Percentiles rank a stretch among this genome's conserved stretches.
These are phyloP conservation scores for Jatropha multifida DNA, from an alignment of 441 rosid genomes.

Conservation along the genomic window DNA sequence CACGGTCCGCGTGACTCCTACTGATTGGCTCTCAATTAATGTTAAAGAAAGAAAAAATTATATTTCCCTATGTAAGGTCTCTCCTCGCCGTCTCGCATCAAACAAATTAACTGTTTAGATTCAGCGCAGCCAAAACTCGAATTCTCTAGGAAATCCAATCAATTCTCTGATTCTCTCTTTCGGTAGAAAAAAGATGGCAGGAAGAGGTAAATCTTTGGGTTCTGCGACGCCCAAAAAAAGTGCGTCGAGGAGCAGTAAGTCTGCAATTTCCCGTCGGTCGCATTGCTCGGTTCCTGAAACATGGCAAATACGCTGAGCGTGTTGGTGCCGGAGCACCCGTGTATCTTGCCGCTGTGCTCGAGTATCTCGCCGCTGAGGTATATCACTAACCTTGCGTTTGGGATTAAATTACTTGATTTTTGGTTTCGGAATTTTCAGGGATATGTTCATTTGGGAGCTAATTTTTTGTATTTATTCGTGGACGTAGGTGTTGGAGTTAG, in stretches of 20 bases:
- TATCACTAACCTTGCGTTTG: not conserved
- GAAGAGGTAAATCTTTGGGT: constrained; percentile 12
- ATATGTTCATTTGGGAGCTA: not conserved
- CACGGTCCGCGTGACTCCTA: constrained; percentile 5
- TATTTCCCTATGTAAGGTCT: not conserved
- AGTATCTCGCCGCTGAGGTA: constrained; percentile 62
- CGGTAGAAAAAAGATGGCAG: constrained; percentile 5
- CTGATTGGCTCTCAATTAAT: not conserved
- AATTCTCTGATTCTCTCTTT: too few relatives aligned
- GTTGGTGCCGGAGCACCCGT: constrained; percentile 54
- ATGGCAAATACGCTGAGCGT: constrained; percentile 50
- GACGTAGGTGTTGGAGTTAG: constrained; percentile 27
- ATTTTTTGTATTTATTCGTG: not conserved
- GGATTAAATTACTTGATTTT: not conserved
- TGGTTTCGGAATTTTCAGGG: not conserved
- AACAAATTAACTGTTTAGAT: not conserved
- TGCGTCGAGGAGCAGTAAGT: constrained; percentile 41
- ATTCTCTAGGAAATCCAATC: not conserved
- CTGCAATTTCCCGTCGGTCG: constrained; percentile 56
- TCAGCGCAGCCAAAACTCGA: not conserved
- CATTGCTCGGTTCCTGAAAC: constrained; percentile 54
- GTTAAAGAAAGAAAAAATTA: not conserved
- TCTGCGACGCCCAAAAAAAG: constrained; percentile 23
- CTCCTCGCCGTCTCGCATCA: not conserved
- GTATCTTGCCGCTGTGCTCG: constrained; percentile 58